Conservation (phyloP, 495 filamentous ascomycete genomes). For the Talaromyces trachyspermus region DNA sequence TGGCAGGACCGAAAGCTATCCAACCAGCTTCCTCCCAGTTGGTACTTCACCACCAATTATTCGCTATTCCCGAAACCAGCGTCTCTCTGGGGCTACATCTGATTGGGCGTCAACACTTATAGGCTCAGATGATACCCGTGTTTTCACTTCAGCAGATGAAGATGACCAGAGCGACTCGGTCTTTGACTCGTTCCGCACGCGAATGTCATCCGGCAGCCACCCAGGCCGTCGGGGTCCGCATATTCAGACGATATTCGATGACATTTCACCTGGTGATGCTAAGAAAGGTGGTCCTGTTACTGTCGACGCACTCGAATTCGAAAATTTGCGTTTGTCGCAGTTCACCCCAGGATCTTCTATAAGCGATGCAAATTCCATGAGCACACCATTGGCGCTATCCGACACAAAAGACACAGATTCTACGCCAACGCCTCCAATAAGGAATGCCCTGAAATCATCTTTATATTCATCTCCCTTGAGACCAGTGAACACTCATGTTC, state of each 20-base stretch:
- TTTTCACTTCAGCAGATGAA: conserved; percentile 69
- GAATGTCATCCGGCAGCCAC: conserved; percentile 55
- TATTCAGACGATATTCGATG: conserved; percentile 83
- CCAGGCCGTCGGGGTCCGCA: conserved; percentile 47
- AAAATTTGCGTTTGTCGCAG: conserved; percentile 3
- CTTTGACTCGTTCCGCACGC: conserved; percentile 85
- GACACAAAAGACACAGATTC: conserved; percentile 1
- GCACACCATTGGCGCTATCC: conserved; percentile 3
- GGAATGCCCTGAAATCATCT: not conserved
- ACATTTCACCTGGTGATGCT: conserved; percentile 46
- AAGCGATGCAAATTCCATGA: conserved; percentile 4
- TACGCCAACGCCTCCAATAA: conserved; percentile 4
- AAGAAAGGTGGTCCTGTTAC: not conserved
- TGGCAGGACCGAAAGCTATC: conserved; percentile 7
- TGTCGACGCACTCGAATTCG: conserved; percentile 2
- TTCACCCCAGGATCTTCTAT: conserved; percentile 6
- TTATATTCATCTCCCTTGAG: not conserved
- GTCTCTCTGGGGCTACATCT: conserved; percentile 45
- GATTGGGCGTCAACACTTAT: conserved; percentile 76
- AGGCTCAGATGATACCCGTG: conserved; percentile 77
- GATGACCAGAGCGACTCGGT: conserved; percentile 87
- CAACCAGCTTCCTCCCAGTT: not conserved
- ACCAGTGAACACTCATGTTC: not conserved
- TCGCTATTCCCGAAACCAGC: conserved; percentile 30
- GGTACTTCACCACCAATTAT: conserved; percentile 16